Base-by-base conservation (phyloP, 805 yeast genomes). In the Candida manassasensis region DNA sequence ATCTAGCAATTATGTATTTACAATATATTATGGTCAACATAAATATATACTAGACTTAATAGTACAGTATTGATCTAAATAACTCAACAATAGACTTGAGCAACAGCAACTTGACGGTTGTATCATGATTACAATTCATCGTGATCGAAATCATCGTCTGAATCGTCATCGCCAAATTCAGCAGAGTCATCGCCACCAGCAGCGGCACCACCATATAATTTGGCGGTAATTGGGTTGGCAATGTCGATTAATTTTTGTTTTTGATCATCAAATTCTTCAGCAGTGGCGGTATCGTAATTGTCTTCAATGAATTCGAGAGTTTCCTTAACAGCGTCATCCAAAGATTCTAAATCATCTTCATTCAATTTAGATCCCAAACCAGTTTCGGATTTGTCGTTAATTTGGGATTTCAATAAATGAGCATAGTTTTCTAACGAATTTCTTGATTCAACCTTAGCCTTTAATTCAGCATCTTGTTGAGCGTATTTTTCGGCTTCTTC, bases 201-300 rank as follows among this genome's bases (percentile, higher is more conserved):
- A 40, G 62, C 72, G 31, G 72, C 77, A 39, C 73, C 77, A 29
- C 58, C 58, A 48, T 67, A 67, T 40, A 90, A 67, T 72, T 90
- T 93, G 46, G 90, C 75, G 34, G 96, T 85, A 54, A 93, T 89
- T 62, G 97, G 97, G 63, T 81, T 81, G 32, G 96, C 95, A 53
- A 83, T 69, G 51, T 83, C 76, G 44, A 82, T 76, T 61, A 90
- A 76, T 56, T 83, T 65, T 49, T 55, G 89, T 67, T 78, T 85
- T 69, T 88, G 94, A 63, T 88, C 97, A 38, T 86, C 94, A 50
- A 84, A 83, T 55, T 93, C 98, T 65, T 89, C 97, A 53, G 83
- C 76, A 35, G 95, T 75, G 30, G 97, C 97, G 43, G 84, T 69
- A 39, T 86, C 94, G 53, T 73, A 79, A 65, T 84, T 66, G 28